phyloP scores from a whole-genome alignment of 257 asterid genomes.

The Solanum tarapatanum region DNA sequence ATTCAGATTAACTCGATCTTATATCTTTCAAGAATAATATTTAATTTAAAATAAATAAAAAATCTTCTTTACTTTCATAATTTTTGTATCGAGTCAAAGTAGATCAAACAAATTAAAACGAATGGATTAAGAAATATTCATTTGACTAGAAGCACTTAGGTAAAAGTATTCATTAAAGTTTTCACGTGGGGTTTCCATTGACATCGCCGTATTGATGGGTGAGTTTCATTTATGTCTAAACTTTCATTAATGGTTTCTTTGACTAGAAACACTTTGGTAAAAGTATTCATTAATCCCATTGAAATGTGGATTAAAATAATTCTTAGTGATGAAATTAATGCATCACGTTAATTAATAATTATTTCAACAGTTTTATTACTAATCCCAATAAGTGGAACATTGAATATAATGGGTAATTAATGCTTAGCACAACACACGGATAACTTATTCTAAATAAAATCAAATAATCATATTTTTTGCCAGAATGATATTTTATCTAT shows the following conservation, averaged over 20 bases:
- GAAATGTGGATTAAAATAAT: neutral
- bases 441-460: neutral
- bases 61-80: neutral
- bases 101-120: no score
- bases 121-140: neutral
- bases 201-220: neutral
- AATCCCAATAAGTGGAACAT: neutral
- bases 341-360: neutral
- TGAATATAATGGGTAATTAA: neutral
- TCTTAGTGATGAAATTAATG: neutral
- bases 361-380: neutral
- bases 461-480: no score
- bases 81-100: no score
- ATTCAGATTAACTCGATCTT: neutral
- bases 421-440: neutral
- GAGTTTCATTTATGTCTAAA: neutral
- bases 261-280: slow-evolving; percentile 1
- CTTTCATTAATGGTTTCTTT: neutral
- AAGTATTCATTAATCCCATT: neutral
- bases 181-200: neutral
- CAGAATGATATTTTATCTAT: no score
- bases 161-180: neutral
- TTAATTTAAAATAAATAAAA: no score
- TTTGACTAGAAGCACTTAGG: neutral
- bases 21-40: neutral